phyloP scores from a whole-genome alignment of 352 stramenopile species.

The Phytophthora ramorum region DNA sequence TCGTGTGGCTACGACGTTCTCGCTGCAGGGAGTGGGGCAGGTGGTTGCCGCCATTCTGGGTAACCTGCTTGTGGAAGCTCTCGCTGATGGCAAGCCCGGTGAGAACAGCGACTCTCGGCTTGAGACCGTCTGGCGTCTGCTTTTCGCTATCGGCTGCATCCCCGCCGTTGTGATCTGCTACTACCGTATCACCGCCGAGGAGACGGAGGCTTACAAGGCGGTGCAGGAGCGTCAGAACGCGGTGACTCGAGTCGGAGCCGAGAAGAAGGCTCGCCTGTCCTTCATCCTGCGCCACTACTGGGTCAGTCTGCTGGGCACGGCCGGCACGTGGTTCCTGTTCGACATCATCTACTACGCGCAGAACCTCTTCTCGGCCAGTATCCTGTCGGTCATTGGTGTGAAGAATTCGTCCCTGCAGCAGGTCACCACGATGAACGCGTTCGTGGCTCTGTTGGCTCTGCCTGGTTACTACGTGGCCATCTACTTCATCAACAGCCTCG shows the following conservation, averaged over 20 bases:
- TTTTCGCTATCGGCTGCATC: slow-evolving; percentile 64
- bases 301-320: slow-evolving; percentile 62
- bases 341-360: slow-evolving; percentile 87
- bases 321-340: slow-evolving; percentile 87
- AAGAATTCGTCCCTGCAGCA: slow-evolving; percentile 46
- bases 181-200: slow-evolving; percentile 60
- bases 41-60: slow-evolving; percentile 58
- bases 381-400: slow-evolving; percentile 61
- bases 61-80: slow-evolving; percentile 56
- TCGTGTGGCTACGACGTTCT: slow-evolving; percentile 63
- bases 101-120: slow-evolving; percentile 45
- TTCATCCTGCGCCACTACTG: slow-evolving; percentile 68
- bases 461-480: slow-evolving; percentile 83
- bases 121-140: slow-evolving; percentile 62
- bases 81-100: slow-evolving; percentile 43
- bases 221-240: background rate
- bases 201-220: slow-evolving; percentile 58
- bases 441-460: slow-evolving; percentile 63
- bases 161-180: slow-evolving; percentile 40
- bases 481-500: slow-evolving; percentile 73
- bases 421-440: slow-evolving; percentile 62
- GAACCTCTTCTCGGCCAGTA: slow-evolving; percentile 80
- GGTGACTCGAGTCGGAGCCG: background rate
- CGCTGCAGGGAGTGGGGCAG: slow-evolving; percentile 61
- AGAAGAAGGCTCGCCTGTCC: slow-evolving; percentile 7